phyloP scores from a whole-genome alignment of 805 yeast species.

The Wickerhamomyces canadensis region DNA sequence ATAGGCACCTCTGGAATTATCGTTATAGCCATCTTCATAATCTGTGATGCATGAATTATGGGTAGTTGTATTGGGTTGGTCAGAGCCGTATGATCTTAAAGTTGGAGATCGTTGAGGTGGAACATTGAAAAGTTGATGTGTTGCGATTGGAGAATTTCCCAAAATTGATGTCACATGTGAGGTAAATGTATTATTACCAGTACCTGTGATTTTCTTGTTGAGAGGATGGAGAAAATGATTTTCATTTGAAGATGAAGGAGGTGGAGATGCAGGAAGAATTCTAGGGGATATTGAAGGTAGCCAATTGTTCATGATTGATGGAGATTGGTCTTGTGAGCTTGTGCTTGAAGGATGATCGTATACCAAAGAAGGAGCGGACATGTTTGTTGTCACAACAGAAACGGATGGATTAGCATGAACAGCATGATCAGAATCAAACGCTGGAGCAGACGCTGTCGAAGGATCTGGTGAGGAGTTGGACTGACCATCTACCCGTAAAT shows the following conservation, averaged over 20 bases:
- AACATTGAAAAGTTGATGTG: neutral
- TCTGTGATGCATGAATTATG: neutral
- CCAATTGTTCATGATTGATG: neutral
- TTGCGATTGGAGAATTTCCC: neutral
- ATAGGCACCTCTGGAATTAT: conserved; percentile 21
- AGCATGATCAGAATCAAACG: too few species aligned
- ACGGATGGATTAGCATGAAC: too few species aligned
- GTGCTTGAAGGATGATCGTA: too few species aligned
- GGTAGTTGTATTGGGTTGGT: neutral
- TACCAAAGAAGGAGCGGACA: too few species aligned
- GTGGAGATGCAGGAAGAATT: neutral
- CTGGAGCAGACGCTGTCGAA: too few species aligned
- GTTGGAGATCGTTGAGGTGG: neutral
- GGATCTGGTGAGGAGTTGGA: too few species aligned
- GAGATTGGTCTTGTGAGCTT: too few species aligned
- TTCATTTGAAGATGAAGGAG: too few species aligned
- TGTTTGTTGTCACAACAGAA: too few species aligned
- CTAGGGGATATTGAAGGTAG: neutral
- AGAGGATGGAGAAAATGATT: too few species aligned
- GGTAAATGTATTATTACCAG: neutral
- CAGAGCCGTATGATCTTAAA: too few species aligned
- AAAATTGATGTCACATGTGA: neutral
- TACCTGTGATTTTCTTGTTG: too few species aligned
- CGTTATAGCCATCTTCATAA: neutral
- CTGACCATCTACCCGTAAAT: neutral